A percentile compares a stretch with the other conserved stretches of the same genome.
Conservation (phyloP, 2,329 filamentous ascomycete genomes). For the Hypoxylon sp. region DNA sequence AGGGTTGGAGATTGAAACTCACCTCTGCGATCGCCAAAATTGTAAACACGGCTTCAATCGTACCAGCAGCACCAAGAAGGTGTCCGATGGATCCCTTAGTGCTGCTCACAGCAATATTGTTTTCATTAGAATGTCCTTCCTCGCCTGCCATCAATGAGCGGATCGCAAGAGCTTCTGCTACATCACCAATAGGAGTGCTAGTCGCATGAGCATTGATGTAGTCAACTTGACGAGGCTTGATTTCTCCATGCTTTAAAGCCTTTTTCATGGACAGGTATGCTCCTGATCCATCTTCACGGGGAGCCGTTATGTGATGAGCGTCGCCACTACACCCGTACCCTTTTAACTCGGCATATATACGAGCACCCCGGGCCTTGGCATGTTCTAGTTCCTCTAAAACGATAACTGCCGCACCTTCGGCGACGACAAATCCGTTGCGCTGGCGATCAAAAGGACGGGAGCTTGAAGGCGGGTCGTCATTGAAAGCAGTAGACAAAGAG, state of each 20-base stretch:
- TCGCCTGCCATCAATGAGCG: slow-evolving; percentile 81
- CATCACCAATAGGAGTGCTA: slow-evolving; percentile 86
- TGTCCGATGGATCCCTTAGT: slow-evolving; percentile 96
- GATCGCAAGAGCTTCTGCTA: slow-evolving; percentile 89
- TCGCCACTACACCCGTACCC: slow-evolving; percentile 95
- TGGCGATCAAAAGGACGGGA: slow-evolving; percentile 89
- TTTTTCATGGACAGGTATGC: slow-evolving; percentile 88
- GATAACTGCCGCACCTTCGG: slow-evolving; percentile 90
- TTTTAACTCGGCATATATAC: slow-evolving; percentile 88
- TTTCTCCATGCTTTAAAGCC: slow-evolving; percentile 79
- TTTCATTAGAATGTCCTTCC: slow-evolving; percentile 73
- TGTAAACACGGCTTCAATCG: slow-evolving; percentile 89
- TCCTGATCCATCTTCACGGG: slow-evolving; percentile 84
- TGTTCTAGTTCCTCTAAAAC: slow-evolving; percentile 93
- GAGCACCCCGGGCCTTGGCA: slow-evolving; percentile 82
- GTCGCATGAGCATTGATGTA: slow-evolving; percentile 98
- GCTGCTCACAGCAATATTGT: slow-evolving; percentile 85
- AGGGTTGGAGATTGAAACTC: slow-evolving; percentile 53
- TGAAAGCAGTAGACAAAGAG: slow-evolving; percentile 86
- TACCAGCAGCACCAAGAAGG: slow-evolving; percentile 90
- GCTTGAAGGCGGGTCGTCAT: slow-evolving; percentile 76
- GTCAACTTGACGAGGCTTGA: slow-evolving; percentile 80
- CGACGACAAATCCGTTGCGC: slow-evolving; percentile 89
- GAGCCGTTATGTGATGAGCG: slow-evolving; percentile 94
- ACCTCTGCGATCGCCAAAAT: slow-evolving; percentile 85